Evolutionary conservation across 805 yeast species (phyloP).

Genomic region (Saccharomycopsis babjevae): DNA sequence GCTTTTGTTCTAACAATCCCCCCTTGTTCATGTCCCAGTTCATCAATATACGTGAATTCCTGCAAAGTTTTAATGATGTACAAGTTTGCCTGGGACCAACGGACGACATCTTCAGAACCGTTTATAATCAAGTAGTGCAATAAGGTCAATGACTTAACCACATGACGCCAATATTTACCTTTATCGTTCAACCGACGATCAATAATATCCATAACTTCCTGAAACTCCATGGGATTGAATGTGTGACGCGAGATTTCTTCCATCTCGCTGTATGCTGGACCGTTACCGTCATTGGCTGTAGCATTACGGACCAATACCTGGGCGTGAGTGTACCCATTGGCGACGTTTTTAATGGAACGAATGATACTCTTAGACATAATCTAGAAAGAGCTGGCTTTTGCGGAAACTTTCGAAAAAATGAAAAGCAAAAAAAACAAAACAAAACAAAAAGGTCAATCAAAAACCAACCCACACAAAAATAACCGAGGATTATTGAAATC

Average conservation of each 20-base stretch:
- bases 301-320: conserved; percentile 88
- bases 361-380: conserved; percentile 66
- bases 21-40: conserved; percentile 75
- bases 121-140: conserved; percentile 76
- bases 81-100: conserved; percentile 85
- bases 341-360: conserved; percentile 78
- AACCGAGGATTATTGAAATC: no score
- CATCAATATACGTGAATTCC: conserved; percentile 76
- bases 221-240: conserved; percentile 59
- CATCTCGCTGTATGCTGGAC: conserved; percentile 76
- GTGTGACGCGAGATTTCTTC: conserved; percentile 74
- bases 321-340: conserved; percentile 78
- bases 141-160: conserved; percentile 83
- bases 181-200: conserved; percentile 89
- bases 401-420: neutral
- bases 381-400: neutral
- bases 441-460: neutral
- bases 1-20: conserved; percentile 83
- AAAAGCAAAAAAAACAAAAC: neutral
- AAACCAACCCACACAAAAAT: no score
- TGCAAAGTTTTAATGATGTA: conserved; percentile 83
- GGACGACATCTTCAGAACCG: conserved; percentile 82
- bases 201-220: conserved; percentile 88
- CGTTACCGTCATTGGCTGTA: conserved; percentile 77
- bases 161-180: conserved; percentile 96